These are phyloP conservation scores for Blastomyces emzantsi DNA, from an alignment of 2,329 filamentous ascomycete species.

Conservation along the genomic window DNA sequence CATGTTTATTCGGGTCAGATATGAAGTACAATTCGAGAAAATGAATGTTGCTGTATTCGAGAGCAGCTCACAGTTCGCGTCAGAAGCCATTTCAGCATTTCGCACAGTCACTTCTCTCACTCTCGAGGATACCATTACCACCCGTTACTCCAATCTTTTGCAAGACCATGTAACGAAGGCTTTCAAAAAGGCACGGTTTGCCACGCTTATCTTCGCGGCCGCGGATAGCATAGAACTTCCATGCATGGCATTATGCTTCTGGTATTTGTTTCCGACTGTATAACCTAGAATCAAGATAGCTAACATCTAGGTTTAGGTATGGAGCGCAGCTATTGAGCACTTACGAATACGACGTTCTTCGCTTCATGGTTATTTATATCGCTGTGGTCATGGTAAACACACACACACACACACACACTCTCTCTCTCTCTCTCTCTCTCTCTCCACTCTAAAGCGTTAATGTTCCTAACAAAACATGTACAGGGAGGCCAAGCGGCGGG, in stretches of 20 bases:
- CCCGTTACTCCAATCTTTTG: constrained; percentile 53
- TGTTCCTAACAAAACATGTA: constrained; percentile 4
- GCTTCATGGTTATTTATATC: constrained; percentile 55
- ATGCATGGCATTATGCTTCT: constrained; percentile 55
- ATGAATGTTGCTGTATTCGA: constrained; percentile 60
- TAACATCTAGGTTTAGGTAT: constrained; percentile 46
- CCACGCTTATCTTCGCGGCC: constrained; percentile 58
- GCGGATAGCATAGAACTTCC: constrained; percentile 57
- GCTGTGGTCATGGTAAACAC: constrained; percentile 45
- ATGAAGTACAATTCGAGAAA: constrained; percentile 59
- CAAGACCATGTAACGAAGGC: constrained; percentile 50
- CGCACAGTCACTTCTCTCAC: constrained; percentile 62
- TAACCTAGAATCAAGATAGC: background rate
- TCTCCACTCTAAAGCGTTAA: background rate
- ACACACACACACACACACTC: too few species aligned
- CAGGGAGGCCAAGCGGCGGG: constrained; percentile 58
- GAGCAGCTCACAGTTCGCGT: constrained; percentile 64
- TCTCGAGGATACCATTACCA: constrained; percentile 56
- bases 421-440: too few species aligned
- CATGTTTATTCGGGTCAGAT: constrained; percentile 47
- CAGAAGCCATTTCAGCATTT: constrained; percentile 65
- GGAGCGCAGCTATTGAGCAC: constrained; percentile 50
- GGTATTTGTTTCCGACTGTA: constrained; percentile 30
- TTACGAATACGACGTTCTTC: constrained; percentile 39
- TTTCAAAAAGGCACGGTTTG: constrained; percentile 52